Conservation (phyloP, 2,329 filamentous ascomycete genomes). For the Alternaria rosae region DNA sequence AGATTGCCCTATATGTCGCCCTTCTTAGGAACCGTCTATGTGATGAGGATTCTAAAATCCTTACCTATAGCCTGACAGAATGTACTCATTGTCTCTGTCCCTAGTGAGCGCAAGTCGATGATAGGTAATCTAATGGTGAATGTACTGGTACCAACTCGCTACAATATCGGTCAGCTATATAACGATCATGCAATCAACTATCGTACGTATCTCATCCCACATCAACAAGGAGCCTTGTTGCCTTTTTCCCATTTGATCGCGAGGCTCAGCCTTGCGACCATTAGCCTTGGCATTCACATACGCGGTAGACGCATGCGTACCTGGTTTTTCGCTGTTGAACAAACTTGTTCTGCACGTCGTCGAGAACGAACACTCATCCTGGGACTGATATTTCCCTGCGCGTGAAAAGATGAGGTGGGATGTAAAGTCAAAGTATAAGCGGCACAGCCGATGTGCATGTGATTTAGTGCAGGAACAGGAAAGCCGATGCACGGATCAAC, state of each 20-base stretch:
- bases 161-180: neutral
- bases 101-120: neutral
- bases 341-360: neutral
- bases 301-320: neutral
- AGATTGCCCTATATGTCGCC: neutral
- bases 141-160: conserved; percentile 9
- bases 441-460: too few species aligned
- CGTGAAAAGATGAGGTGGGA: too few species aligned
- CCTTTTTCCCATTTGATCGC: neutral
- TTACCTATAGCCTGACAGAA: neutral
- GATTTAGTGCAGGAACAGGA: too few species aligned
- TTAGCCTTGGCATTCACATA: neutral
- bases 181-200: neutral
- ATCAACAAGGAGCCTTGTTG: neutral
- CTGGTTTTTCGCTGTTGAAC: neutral
- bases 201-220: conserved; percentile 3
- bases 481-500: too few species aligned
- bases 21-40: too few species aligned
- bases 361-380: neutral
- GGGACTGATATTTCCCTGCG: too few species aligned
- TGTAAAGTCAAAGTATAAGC: too few species aligned
- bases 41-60: too few species aligned
- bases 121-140: too few species aligned
- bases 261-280: neutral
- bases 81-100: conserved; percentile 2